Base-by-base conservation (phyloP, 495 filamentous ascomycete species). In the Talaromyces trachyspermus region DNA sequence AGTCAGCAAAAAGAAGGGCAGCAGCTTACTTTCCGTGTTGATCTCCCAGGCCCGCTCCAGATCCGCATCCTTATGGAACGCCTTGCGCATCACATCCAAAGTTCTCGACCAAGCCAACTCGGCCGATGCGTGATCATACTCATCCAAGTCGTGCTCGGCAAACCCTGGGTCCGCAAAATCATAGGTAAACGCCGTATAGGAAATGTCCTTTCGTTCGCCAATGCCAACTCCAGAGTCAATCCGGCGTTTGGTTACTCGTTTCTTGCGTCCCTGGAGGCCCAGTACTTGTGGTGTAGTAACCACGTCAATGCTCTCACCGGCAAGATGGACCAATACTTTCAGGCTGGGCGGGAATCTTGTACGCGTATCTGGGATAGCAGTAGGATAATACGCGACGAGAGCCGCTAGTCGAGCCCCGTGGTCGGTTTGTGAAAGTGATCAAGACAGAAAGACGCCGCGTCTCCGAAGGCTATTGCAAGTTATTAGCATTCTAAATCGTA, bases 331-430 rank as follows among this genome's bases (percentile, higher is more conserved):
- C 11, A 74, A 43, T 1, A 81, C 61, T 0, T 65, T 59, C 23
- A 82, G 57, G 7, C 66, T 59, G 2, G 70, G 57, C 0, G 79
- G 71, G 47, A 74, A 80, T 18, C 61, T 57, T 9, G 66, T 61
- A 5, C 68, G 65, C 0, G 72, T 69, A 20, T 68, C 66, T 1
- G 79, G 76, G 38, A 82, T 71, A 17, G 52, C 49, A 27, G 70
- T 68, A 0, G 81, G 81, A 44, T 85, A 84, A 62, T 81, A 85
- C 9, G 77, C 76, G 24, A 81, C 57, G 0, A 84, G 65, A 0
- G 77, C 76, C 43, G 66, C 69, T 5, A 73, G 67, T 10, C 69
- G 57, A 40, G 59, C 66, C 1, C 58, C 53, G 65, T 65, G 15
- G 53, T 56, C 0, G 78, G 74, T 49, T 78, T 75, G 18, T 62